These are phyloP conservation scores for Calendula officinalis DNA, from an alignment of 129 eudicot species.

Conservation along the genomic window DNA sequence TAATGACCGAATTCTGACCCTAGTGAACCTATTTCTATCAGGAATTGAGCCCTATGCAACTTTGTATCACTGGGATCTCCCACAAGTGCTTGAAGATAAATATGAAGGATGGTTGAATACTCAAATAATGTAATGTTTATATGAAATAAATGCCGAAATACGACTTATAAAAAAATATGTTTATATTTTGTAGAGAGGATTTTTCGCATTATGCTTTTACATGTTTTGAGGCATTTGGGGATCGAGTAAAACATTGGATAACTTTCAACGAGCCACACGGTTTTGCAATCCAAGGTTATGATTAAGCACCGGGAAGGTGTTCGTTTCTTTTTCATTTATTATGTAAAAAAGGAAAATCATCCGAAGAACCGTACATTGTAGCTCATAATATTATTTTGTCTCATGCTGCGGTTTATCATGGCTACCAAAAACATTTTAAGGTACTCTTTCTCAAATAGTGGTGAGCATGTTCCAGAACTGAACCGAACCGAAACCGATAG, in stretches of 20 bases:
- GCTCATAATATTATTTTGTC: constrained; percentile 88
- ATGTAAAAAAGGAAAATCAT: constrained; percentile 77
- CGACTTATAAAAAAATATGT: constrained; percentile 4
- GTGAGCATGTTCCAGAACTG: too few species aligned
- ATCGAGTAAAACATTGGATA: constrained; percentile 91
- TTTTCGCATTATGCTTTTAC: constrained; percentile 72
- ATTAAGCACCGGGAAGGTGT: constrained; percentile 93
- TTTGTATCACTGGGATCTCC: constrained; percentile 97
- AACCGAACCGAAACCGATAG: too few species aligned
- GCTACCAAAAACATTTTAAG: constrained; percentile 64
- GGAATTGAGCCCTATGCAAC: constrained; percentile 91
- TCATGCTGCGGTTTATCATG: constrained; percentile 76
- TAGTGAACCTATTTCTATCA: constrained; percentile 26
- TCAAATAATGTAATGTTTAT: constrained; percentile 56
- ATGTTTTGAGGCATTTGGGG: constrained; percentile 81
- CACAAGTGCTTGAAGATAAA: constrained; percentile 80
- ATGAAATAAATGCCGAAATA: not conserved
- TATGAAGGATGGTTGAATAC: constrained; percentile 79
- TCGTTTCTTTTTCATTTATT: constrained; percentile 68
- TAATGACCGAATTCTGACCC: not conserved
- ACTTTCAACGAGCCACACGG: constrained; percentile 96
- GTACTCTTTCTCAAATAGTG: constrained; percentile 27
- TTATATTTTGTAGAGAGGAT: constrained; percentile 56
- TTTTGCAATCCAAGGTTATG: constrained; percentile 81
- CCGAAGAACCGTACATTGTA: constrained; percentile 75